Base-by-base conservation (phyloP, 805 yeast species). In the Cyberlindnera lachancei region DNA sequence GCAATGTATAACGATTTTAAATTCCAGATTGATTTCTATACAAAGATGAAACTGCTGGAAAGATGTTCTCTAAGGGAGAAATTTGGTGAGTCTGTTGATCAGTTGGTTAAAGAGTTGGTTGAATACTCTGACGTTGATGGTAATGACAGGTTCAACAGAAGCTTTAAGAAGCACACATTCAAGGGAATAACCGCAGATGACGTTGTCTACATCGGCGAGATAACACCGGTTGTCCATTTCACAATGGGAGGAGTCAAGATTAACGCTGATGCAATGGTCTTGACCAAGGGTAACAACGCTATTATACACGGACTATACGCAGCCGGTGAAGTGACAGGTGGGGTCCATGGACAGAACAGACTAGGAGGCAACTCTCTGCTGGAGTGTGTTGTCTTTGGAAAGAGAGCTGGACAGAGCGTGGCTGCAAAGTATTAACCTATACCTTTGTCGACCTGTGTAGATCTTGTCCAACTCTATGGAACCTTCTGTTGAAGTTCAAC, bases 191-290 rank as follows among this genome's bases (percentile, higher is more conserved):
- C 50, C 3, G 31, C 37, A 4, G 44, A 48, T 7, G 50, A 66
- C 1, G 38, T 38, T 3, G 38, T 70, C 5, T 72, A 58, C 46
- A 65, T 63, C 34, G 79, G 76, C 5, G 60, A 68, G 30, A 61
- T 72, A 5, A 75, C 81, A 0, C 80, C 80, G 7, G 79, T 73
- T 5, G 66, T 76, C 23, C 84, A 76, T 51, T 76, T 74, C 52
- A 73, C 83, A 7, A 76, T 69, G 64, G 85, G 86, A 15, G 85
- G 86, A 29, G 72, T 74, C 5, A 66, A 66, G 50, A 71, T 75
- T 35, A 64, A 73, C 46, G 68, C 61, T 16, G 46, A 61, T 25
- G 57, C 71, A 1, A 65, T 65, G 35, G 73, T 72, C 2, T 29
- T 66, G n/a, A 48, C 43, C 17, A 45, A 54, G 25, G 43, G 58